phyloP scores from a whole-genome alignment of 768 basidiomycete genomes.

The Austroboletus festivus region DNA sequence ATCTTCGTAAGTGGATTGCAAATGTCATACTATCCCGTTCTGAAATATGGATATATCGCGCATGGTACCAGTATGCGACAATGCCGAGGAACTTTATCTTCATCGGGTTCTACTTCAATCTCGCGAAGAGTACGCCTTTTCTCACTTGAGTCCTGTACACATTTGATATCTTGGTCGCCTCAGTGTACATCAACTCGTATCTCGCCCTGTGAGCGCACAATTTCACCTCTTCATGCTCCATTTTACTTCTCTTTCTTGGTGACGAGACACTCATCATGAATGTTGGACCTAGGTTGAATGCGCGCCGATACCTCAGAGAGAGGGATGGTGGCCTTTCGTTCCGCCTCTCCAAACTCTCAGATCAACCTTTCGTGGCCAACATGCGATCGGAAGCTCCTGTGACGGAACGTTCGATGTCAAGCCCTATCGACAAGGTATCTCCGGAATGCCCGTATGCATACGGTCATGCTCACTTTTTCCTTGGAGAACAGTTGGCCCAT shows the following conservation, averaged over 20 bases:
- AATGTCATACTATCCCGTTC: too few relatives aligned
- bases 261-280: background rate
- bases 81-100: conserved; percentile 56
- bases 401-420: background rate
- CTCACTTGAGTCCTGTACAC: background rate
- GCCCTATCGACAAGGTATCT: conserved; percentile 4
- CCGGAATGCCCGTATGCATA: background rate
- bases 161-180: background rate
- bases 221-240: background rate
- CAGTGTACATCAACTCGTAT: conserved; percentile 56
- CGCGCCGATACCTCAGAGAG: conserved; percentile 36
- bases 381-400: background rate
- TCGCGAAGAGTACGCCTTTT: conserved; percentile 47
- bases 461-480: background rate
- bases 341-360: conserved; percentile 38
- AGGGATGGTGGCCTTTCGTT: conserved; percentile 36
- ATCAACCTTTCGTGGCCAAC: background rate
- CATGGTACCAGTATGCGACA: conserved; percentile 34
- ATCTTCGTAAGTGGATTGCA: conserved; percentile 33
- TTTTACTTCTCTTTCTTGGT: background rate
- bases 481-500: background rate
- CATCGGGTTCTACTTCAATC: conserved; percentile 48
- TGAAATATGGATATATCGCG: background rate
- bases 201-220: conserved; percentile 40
- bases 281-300: conserved; percentile 38